Conservation (phyloP, 2,329 filamentous ascomycete genomes). For the Cadophora luteo-olivacea region DNA sequence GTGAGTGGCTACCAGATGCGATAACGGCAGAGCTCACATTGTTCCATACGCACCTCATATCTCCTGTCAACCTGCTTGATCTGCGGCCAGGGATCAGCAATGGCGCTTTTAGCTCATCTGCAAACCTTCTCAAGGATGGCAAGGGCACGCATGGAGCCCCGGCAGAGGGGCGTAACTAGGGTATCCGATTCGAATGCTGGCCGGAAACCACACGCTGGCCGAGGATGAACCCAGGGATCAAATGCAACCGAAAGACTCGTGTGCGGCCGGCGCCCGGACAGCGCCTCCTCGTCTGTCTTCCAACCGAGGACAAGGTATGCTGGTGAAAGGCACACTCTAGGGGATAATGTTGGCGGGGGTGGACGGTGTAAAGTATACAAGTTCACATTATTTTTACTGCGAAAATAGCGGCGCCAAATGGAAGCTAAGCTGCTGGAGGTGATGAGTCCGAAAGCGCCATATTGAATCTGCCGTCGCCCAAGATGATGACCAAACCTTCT, state of each 20-base stretch:
- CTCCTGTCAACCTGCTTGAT: conserved; percentile 42
- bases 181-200: conserved; percentile 34
- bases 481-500: background rate
- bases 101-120: conserved; percentile 42
- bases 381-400: background rate
- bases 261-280: conserved; percentile 14
- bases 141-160: conserved; percentile 28
- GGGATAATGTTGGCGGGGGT: background rate
- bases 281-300: background rate
- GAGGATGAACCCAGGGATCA: conserved; percentile 40
- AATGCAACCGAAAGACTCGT: conserved; percentile 34
- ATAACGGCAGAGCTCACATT: conserved; percentile 15
- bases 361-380: background rate
- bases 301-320: conserved; percentile 18
- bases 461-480: background rate
- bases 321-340: background rate
- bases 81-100: conserved; percentile 41
- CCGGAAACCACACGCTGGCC: conserved; percentile 35
- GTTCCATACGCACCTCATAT: conserved; percentile 25
- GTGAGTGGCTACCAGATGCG: conserved; percentile 32
- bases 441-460: background rate
- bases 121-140: conserved; percentile 33
- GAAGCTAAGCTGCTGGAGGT: conserved; percentile 6
- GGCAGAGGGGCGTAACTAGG: conserved; percentile 33
- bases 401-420: conserved; percentile 2